Conservation (phyloP, 164 flowering plant genomes). For the Santalum album region DNA sequence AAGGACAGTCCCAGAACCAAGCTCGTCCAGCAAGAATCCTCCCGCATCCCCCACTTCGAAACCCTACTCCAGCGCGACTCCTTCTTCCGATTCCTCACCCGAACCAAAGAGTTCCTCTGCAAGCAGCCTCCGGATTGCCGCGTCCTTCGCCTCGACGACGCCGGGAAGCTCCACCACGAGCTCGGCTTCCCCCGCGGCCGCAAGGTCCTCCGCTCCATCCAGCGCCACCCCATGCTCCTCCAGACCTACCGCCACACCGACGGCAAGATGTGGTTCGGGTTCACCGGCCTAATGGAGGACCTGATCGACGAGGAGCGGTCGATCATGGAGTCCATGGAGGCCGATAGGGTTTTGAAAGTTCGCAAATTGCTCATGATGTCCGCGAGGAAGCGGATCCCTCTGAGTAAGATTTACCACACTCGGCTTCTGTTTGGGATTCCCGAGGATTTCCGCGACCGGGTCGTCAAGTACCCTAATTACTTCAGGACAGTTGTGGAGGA, state of each 20-base stretch:
- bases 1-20: conserved; percentile 49
- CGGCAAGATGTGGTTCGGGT: conserved; percentile 73
- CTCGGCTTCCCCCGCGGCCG: conserved; percentile 88
- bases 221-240: conserved; percentile 51
- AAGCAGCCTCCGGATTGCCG: conserved; percentile 47
- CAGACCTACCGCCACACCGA: conserved; percentile 59
- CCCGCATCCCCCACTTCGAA: conserved; percentile 42
- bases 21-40: conserved; percentile 40
- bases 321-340: conserved; percentile 48
- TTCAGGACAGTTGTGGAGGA: conserved; percentile 50
- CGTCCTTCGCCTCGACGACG: conserved; percentile 61
- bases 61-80: conserved; percentile 45
- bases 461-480: conserved; percentile 54
- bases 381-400: conserved; percentile 48
- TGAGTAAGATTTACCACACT: conserved; percentile 72
- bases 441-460: conserved; percentile 78
- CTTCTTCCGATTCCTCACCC: conserved; percentile 46
- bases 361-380: conserved; percentile 90
- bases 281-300: conserved; percentile 58
- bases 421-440: conserved; percentile 76
- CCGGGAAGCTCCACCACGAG: conserved; percentile 69
- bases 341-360: conserved; percentile 53
- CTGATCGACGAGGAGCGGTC: conserved; percentile 42
- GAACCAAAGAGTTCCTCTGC: conserved; percentile 49
- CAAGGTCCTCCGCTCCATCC: conserved; percentile 40